These are phyloP conservation scores for Lactifluus subvellereus DNA, from an alignment of 768 basidiomycete genomes.

Conservation along the genomic window DNA sequence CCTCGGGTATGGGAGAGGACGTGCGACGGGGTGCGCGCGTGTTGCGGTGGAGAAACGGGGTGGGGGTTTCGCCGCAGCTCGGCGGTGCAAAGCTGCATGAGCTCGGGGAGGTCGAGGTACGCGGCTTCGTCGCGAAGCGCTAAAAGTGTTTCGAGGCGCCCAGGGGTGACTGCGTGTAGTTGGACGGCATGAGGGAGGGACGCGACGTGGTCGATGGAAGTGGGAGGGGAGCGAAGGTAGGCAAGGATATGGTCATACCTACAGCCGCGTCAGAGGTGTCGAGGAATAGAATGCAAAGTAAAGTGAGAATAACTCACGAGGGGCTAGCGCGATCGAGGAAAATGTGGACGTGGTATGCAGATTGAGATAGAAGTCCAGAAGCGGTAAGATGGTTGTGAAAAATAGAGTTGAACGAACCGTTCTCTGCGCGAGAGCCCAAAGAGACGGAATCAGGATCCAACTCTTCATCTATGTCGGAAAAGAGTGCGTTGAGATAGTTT, in stretches of 20 bases:
- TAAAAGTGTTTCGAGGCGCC: constrained; percentile 51
- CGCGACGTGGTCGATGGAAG: constrained; percentile 42
- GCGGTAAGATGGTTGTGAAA: constrained; percentile 61
- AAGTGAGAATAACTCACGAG: constrained; percentile 49
- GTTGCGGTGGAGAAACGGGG: constrained; percentile 19
- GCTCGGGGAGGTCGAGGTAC: constrained; percentile 62
- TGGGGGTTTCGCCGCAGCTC: constrained; percentile 52
- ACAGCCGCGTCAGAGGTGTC: constrained; percentile 8
- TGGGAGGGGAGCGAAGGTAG: constrained; percentile 59
- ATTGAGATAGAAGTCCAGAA: constrained; percentile 47
- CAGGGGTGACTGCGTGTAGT: constrained; percentile 36
- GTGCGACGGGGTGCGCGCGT: constrained; percentile 20
- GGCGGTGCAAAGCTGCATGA: constrained; percentile 59
- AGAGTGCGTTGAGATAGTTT: constrained; percentile 29
- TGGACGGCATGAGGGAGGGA: constrained; percentile 56
- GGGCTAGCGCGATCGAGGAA: constrained; percentile 78
- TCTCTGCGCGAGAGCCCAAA: constrained; percentile 46
- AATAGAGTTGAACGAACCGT: constrained; percentile 40
- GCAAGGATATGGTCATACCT: constrained; percentile 68
- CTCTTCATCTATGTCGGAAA: constrained; percentile 31
- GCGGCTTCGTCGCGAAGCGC: constrained; percentile 76
- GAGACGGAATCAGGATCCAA: constrained; percentile 47
- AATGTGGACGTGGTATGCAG: constrained; percentile 48
- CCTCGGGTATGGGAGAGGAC: constrained; percentile 37
- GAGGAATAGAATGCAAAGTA: neutral